These are phyloP conservation scores for Colletotrichum cereale DNA, from an alignment of 2,329 filamentous ascomycete genomes.

Conservation along the genomic window DNA sequence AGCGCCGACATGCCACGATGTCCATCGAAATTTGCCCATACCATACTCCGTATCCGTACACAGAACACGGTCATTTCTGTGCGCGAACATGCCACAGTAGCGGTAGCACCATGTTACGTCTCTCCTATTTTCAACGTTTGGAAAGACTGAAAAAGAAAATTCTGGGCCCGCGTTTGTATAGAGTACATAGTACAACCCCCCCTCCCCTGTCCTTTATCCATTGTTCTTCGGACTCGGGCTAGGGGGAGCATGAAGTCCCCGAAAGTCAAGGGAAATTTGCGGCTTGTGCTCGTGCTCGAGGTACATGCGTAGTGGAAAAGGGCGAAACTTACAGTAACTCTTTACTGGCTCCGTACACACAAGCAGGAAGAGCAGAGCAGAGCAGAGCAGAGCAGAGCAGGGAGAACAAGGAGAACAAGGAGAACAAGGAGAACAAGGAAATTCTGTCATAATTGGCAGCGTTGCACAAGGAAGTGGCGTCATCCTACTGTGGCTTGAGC, in stretches of 20 bases:
- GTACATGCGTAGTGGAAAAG: no score
- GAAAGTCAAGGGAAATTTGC: constrained; percentile 8
- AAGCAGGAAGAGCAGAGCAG: not conserved
- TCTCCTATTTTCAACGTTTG: constrained; percentile 9
- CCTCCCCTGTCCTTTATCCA: not conserved
- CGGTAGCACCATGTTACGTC: constrained; percentile 16
- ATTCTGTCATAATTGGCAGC: constrained; percentile 23
- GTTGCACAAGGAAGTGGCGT: constrained; percentile 36
- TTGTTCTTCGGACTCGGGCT: constrained; percentile 3
- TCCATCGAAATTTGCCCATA: constrained; percentile 19
- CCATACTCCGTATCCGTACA: not conserved
- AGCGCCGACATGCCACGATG: constrained; percentile 26
- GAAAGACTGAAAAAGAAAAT: not conserved
- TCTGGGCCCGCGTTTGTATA: not conserved
- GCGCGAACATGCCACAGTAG: constrained; percentile 3
- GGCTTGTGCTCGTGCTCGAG: constrained; percentile 7
- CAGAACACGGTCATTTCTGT: constrained; percentile 5
- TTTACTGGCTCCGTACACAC: no score
- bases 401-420: no score
- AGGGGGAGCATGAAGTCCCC: constrained; percentile 7
- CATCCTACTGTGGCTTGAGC: constrained; percentile 35
- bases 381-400: no score
- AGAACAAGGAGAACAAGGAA: not conserved
- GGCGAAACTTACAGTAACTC: no score
- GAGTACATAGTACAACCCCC: no score